These are phyloP conservation scores for Ogataea nitratoaversa DNA, from an alignment of 805 yeast species.

Conservation along the genomic window DNA sequence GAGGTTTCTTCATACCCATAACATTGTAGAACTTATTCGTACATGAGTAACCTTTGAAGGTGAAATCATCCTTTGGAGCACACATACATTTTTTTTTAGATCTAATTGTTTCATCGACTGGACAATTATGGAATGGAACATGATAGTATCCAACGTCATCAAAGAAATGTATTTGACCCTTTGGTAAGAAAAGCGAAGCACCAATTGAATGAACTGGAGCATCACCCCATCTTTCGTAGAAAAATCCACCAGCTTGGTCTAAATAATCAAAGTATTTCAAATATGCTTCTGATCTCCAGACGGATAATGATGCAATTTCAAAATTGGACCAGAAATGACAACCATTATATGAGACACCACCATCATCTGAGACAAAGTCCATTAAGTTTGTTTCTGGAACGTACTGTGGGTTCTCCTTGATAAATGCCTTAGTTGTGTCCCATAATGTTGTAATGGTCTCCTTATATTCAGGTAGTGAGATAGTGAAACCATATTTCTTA, in stretches of 20 bases:
- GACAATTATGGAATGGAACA: slow-evolving; percentile 79
- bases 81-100: slow-evolving; percentile 65
- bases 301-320: slow-evolving; percentile 69
- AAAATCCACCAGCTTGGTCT: slow-evolving; percentile 86
- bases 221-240: slow-evolving; percentile 93
- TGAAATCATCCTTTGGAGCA: slow-evolving; percentile 66
- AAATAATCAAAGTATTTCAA: slow-evolving; percentile 64
- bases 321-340: slow-evolving; percentile 94
- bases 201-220: slow-evolving; percentile 92
- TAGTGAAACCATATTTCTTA: slow-evolving; percentile 73
- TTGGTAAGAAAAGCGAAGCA: slow-evolving; percentile 70
- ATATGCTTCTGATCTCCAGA: slow-evolving; percentile 76
- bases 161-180: slow-evolving; percentile 71
- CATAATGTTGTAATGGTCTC: slow-evolving; percentile 74
- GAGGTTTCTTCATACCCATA: slow-evolving; percentile 54
- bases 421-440: slow-evolving; percentile 63
- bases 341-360: slow-evolving; percentile 66
- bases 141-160: slow-evolving; percentile 84
- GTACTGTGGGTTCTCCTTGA: slow-evolving; percentile 54
- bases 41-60: slow-evolving; percentile 74
- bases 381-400: slow-evolving; percentile 58
- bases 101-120: slow-evolving; percentile 60
- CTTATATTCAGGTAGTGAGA: slow-evolving; percentile 69
- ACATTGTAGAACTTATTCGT: slow-evolving; percentile 57
- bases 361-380: slow-evolving; percentile 68